Percentiles rank a stretch among this genome's conserved stretches.
phyloP scores from a whole-genome alignment of 192 early-diverging fungal species.

The Umbelopsis sp. region DNA sequence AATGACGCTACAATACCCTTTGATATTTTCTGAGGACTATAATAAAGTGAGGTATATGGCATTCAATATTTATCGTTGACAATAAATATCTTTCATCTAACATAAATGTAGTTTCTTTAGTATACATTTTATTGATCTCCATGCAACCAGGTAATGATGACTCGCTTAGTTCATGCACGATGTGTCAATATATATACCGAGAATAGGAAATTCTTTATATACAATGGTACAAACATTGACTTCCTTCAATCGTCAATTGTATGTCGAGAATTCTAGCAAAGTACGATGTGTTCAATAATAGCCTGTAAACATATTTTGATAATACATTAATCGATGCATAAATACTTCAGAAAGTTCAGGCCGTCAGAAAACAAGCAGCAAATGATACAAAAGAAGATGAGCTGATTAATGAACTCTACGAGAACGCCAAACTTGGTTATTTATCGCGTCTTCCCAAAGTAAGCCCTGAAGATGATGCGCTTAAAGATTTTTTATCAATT shows the following conservation, averaged over 20 bases:
- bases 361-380: too few species aligned
- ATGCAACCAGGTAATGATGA: background rate
- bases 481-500: too few species aligned
- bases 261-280: too few species aligned
- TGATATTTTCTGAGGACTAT: conserved; percentile 4
- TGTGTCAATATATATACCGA: too few species aligned
- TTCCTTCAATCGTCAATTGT: too few species aligned
- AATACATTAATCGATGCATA: too few species aligned
- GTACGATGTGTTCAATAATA: too few species aligned
- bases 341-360: too few species aligned
- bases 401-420: background rate
- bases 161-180: background rate
- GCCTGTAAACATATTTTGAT: too few species aligned
- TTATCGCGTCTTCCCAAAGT: background rate
- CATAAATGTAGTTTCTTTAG: background rate
- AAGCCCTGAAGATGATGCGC: too few species aligned
- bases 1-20: background rate
- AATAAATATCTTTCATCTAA: background rate
- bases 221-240: too few species aligned
- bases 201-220: too few species aligned
- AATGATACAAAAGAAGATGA: background rate
- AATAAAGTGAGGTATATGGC: background rate
- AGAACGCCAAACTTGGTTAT: background rate
- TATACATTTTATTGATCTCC: background rate
- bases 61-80: background rate